Evolutionary conservation across 2,329 filamentous ascomycete genomes (phyloP), one percentile per base, ranked within the genome.

Genomic region (Arthrobotrys conoides): DNA sequence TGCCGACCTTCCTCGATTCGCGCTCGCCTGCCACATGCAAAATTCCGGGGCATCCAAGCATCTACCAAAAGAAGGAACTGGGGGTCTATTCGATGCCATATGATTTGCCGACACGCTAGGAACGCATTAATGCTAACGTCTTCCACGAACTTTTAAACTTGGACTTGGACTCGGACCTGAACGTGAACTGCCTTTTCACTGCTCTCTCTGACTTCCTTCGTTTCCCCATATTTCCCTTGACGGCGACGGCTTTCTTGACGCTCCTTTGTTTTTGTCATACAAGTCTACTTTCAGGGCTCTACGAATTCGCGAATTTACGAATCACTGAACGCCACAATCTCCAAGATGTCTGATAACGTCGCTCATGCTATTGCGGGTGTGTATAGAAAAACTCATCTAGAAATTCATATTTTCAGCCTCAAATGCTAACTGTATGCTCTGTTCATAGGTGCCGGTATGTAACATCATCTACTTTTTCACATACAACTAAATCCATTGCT

Each of bases 311-410:
- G 38, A 46, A 46, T 18, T n/a, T 18, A 51, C 22, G n/a, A 70
- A 51, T 41, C 6, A 30, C 20, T 12, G n/a, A 57, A 36, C 59
- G 18, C 36, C 22, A 69, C 48, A 59, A 33, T 12, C 27, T 20
- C 9, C 24, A 71, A 66, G 5, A 77, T 77, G 73, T 77, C 73
- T 9, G 95, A 98, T 88, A 97, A 97, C 87, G 93, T 98, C 83
- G 94, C 95, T 72, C 95, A 98, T 86, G 95, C 95, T 79, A 89
- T 98, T 76, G 93, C 94, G 71, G 95, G 95, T 77, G 1, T 64
- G 67, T 41, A 41, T 36, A 51, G n/a, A 8, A 14, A 41, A 30
- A 3, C 3, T 55, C 10, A 36, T 12, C 30, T 24, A 24, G 38
- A 41, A 8, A 18, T 22, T 30, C 14, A 66, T 41, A 1, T 59